Conservation (phyloP, 208 protist genomes). For the Crithidia brevicula region DNA sequence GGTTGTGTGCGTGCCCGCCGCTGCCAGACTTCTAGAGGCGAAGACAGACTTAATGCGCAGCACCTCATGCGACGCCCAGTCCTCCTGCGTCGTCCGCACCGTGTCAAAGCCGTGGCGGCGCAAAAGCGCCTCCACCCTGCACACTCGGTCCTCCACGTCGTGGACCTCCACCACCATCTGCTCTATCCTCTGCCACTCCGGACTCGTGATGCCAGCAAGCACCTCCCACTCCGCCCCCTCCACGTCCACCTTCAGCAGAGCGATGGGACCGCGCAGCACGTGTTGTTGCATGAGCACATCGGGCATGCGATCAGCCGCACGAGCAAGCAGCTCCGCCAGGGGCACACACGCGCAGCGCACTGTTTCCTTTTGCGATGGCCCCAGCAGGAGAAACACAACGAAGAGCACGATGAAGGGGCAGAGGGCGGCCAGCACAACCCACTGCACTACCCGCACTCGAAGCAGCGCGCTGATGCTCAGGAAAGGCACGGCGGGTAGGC, state of each 20-base stretch:
- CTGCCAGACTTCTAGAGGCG: not conserved
- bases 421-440: constrained; percentile 2
- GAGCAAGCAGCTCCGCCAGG: constrained; percentile 23
- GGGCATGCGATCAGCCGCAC: constrained; percentile 2
- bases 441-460: constrained; percentile 21
- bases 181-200: constrained; percentile 36
- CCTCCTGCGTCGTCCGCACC: constrained; percentile 25
- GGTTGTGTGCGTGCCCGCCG: not conserved
- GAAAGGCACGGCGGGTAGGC: constrained; percentile 19
- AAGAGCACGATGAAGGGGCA: constrained; percentile 27
- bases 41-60: constrained; percentile 38
- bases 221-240: constrained; percentile 55
- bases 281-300: constrained; percentile 5
- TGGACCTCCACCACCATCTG: constrained; percentile 58
- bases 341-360: constrained; percentile 24
- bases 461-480: constrained; percentile 24
- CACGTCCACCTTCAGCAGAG: constrained; percentile 54
- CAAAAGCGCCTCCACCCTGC: constrained; percentile 28
- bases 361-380: constrained; percentile 12
- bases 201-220: constrained; percentile 30
- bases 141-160: constrained; percentile 37
- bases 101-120: constrained; percentile 25
- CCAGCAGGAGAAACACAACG: constrained; percentile 16
- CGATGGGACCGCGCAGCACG: constrained; percentile 22
- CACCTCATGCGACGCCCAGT: constrained; percentile 35